Evolutionary conservation across 1,284 basidiomycete genomes (phyloP).

Genomic region (Pholiota adiposa): DNA sequence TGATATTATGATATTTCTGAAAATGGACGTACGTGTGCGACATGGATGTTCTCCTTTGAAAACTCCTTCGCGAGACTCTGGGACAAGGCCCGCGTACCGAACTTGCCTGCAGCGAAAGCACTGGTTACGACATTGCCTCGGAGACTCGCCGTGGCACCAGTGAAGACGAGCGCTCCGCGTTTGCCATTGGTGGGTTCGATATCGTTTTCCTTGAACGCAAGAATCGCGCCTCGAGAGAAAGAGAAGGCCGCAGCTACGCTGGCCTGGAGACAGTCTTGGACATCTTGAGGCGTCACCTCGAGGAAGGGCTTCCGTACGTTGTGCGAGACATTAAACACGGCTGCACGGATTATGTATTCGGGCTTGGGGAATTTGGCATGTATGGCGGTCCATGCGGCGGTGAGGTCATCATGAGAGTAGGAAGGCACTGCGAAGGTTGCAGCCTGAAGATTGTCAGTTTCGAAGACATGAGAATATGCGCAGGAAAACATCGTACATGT

Average conservation of each 20-base stretch:
- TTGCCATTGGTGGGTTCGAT: slow-evolving; percentile 46
- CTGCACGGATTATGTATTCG: slow-evolving; percentile 58
- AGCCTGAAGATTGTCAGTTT: slow-evolving; percentile 44
- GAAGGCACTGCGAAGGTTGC: slow-evolving; percentile 59
- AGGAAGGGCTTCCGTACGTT: slow-evolving; percentile 72
- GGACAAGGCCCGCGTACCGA: slow-evolving; percentile 65
- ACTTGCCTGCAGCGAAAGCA: slow-evolving; percentile 72
- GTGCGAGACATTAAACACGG: slow-evolving; percentile 67
- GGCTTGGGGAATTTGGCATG: slow-evolving; percentile 53
- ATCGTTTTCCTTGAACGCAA: slow-evolving; percentile 65
- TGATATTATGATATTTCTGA: neutral
- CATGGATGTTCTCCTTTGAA: slow-evolving; percentile 79
- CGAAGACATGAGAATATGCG: neutral
- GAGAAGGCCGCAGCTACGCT: slow-evolving; percentile 69
- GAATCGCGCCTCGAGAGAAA: slow-evolving; percentile 67
- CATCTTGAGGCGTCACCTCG: slow-evolving; percentile 62
- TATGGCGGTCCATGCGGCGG: slow-evolving; percentile 58
- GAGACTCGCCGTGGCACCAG: slow-evolving; percentile 73
- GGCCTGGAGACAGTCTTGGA: slow-evolving; percentile 50
- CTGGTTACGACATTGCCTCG: slow-evolving; percentile 71
- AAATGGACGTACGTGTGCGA: slow-evolving; percentile 58
- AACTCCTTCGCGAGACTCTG: slow-evolving; percentile 84
- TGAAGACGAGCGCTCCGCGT: slow-evolving; percentile 75
- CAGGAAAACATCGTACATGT: slow-evolving; percentile 53
- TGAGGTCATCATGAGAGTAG: slow-evolving; percentile 59